These are phyloP conservation scores for Penicillium verhagenii DNA, from an alignment of 495 filamentous ascomycete genomes.

Conservation along the genomic window DNA sequence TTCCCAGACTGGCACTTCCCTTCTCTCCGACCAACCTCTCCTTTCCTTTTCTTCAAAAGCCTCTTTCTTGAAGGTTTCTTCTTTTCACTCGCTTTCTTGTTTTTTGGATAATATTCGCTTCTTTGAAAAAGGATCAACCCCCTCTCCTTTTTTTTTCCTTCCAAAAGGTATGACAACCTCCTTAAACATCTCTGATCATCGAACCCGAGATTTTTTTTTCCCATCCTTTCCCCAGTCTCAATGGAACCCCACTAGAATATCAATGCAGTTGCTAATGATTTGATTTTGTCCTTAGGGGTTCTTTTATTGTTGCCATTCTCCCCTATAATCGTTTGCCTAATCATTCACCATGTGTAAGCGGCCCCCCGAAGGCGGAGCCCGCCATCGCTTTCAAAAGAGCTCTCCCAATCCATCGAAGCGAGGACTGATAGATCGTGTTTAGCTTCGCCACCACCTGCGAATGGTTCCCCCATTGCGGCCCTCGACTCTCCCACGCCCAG, in stretches of 20 bases:
- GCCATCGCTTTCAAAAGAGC: neutral
- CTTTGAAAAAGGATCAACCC: neutral
- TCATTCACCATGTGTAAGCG: slow-evolving; percentile 47
- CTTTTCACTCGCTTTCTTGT: slow-evolving; percentile 12
- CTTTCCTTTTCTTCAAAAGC: slow-evolving; percentile 25
- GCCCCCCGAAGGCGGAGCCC: neutral
- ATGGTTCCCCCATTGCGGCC: slow-evolving; percentile 37
- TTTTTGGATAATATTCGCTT: neutral
- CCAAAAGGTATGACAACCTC: slow-evolving; percentile 17
- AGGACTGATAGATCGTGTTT: slow-evolving; percentile 30
- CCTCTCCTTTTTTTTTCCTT: slow-evolving; percentile 13
- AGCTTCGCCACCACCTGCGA: slow-evolving; percentile 41
- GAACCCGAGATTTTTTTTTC: slow-evolving; percentile 13
- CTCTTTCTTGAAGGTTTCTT: slow-evolving; percentile 17
- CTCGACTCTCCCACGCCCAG: slow-evolving; percentile 36
- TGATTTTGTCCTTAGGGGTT: slow-evolving; percentile 34
- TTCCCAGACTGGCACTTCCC: slow-evolving; percentile 21
- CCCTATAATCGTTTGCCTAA: slow-evolving; percentile 11
- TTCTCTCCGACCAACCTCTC: slow-evolving; percentile 32
- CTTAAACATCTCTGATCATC: slow-evolving; percentile 12
- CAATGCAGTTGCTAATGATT: neutral
- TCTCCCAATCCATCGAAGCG: slow-evolving; percentile 8
- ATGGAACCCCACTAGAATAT: neutral
- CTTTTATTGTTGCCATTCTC: slow-evolving; percentile 11
- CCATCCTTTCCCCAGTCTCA: slow-evolving; percentile 1